Evolutionary conservation across 805 yeast species (phyloP), one percentile per base, ranked within the genome.

Genomic region (Tetrapisispora arboricola): DNA sequence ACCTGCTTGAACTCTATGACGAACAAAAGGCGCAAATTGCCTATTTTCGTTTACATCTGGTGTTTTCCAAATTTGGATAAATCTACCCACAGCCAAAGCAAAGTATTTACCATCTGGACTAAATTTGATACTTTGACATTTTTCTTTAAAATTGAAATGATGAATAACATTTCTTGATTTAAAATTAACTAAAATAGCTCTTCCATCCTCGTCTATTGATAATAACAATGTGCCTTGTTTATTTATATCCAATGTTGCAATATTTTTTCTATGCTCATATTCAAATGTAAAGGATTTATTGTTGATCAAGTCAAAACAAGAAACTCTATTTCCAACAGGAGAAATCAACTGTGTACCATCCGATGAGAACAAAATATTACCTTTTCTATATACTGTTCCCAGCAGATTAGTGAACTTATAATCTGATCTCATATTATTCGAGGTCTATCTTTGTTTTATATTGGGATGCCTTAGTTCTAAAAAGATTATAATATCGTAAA

Each of bases 1-100:
- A 27, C 98, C 98, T 1, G 96, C 86, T 53, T 87, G 87, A 7
- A 84, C 75, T 54, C 95, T 70, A 61, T 84, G 85, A 47, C 95
- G 81, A 30, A 90, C 84, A 63, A 92, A 92, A 13, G 98, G 98
- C 0, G 96, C 92, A 70, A 92, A 92, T 58, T 87, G 95, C 45
- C 95, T 72, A 54, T 86, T 96, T 51, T 84, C 92, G 7, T 76
- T 65, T 19, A 70, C 67, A 36, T 75, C 78, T 0, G 96, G 96
- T 1, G 96, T 85, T 54, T 77, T 80, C 98, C 98, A 92, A 8
- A 92, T 80, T 60, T 92, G 96, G 15, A 90, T 67, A 40, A 83
- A 81, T 49, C 94, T 67, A 6, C 85, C 86, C 27, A 78, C 68
- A 4, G 94, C 94, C 21, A 86, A 72, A 6, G 96, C 96, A 64